Conservation (phyloP, 257 asterid species). For the Lavandula angustifolia region DNA sequence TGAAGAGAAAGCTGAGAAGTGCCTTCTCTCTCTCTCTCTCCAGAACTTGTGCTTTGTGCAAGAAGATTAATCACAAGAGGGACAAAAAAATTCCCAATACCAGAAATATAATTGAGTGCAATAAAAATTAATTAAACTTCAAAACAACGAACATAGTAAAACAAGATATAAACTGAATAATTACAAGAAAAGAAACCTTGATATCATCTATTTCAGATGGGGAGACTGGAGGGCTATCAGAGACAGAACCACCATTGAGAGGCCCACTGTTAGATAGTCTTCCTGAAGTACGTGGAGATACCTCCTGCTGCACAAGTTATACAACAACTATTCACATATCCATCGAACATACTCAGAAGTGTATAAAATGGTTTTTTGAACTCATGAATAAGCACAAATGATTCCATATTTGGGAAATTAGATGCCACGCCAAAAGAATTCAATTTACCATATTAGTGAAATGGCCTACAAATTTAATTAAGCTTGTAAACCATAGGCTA, state of each 20-base stretch:
- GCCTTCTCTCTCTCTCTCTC: constrained; percentile 17
- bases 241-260: constrained; percentile 71
- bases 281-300: constrained; percentile 95
- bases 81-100: constrained; percentile 9
- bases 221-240: constrained; percentile 96
- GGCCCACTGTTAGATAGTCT: constrained; percentile 96
- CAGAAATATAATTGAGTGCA: constrained; percentile 4
- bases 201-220: constrained; percentile 81
- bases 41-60: constrained; percentile 53
- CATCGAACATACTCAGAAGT: not conserved
- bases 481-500: too few relatives aligned
- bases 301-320: constrained; percentile 72
- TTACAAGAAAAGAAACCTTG: constrained; percentile 53
- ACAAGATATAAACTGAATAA: constrained; percentile 8
- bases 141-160: not conserved
- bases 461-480: too few relatives aligned
- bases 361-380: too few relatives aligned
- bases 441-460: not conserved
- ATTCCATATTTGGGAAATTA: too few relatives aligned
- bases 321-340: too few relatives aligned
- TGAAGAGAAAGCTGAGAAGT: constrained; percentile 55
- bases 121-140: constrained; percentile 4
- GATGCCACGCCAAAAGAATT: not conserved
- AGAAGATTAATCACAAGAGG: constrained; percentile 15
- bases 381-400: too few relatives aligned